These are phyloP conservation scores for Colletotrichum lentis DNA, from an alignment of 2,329 filamentous ascomycete genomes.

Conservation along the genomic window DNA sequence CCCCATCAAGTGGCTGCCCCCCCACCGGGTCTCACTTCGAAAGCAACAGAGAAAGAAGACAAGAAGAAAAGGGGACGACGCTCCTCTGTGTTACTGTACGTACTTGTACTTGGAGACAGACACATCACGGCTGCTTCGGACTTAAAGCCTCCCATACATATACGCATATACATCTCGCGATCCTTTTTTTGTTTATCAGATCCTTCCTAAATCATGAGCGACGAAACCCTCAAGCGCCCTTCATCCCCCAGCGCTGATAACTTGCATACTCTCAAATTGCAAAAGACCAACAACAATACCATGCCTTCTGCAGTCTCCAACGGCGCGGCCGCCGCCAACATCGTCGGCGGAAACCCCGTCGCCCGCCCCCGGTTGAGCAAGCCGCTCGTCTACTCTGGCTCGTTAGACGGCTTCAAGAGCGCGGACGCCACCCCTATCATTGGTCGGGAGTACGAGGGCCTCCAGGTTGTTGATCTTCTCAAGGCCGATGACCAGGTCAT, in stretches of 20 bases:
- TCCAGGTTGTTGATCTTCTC: conserved; percentile 49
- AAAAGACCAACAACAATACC: conserved; percentile 21
- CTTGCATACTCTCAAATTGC: background rate
- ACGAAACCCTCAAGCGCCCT: conserved; percentile 1
- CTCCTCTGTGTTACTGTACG: conserved; percentile 13
- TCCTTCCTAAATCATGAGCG: conserved; percentile 13
- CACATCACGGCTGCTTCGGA: conserved; percentile 23
- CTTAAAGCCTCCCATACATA: background rate
- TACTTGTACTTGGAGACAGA: conserved; percentile 3
- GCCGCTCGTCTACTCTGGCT: conserved; percentile 53
- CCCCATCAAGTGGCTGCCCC: conserved; percentile 19
- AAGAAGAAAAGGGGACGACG: background rate
- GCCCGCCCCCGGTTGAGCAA: conserved; percentile 45
- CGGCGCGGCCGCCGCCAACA: conserved; percentile 36
- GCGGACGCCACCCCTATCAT: conserved; percentile 58
- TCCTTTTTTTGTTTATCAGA: conserved; percentile 17
- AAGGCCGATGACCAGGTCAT: conserved; percentile 56
- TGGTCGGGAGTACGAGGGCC: conserved; percentile 56
- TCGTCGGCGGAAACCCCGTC: conserved; percentile 46
- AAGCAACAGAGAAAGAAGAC: background rate
- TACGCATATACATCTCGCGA: conserved; percentile 26
- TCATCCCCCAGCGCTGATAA: background rate
- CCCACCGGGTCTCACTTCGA: conserved; percentile 23
- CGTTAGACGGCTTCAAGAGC: conserved; percentile 51
- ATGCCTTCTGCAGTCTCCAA: conserved; percentile 49